phyloP scores from a whole-genome alignment of 495 filamentous ascomycete genomes.

The Hypoxylon fragiforme region DNA sequence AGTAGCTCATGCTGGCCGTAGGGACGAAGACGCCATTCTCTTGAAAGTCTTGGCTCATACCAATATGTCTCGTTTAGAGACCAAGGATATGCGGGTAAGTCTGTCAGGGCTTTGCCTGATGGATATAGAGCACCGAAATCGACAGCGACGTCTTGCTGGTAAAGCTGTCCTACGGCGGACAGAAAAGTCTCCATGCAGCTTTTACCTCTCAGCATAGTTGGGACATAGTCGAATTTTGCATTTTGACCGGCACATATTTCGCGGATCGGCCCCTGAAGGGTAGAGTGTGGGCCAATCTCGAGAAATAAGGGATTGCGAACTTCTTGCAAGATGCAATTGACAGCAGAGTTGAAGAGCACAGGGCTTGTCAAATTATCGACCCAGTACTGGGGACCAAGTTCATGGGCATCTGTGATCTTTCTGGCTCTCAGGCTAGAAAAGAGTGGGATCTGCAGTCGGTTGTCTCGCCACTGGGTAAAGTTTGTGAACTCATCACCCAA shows the following conservation, averaged over 20 bases:
- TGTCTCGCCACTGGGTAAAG: not conserved
- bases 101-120: constrained; percentile 34
- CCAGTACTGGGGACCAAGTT: constrained; percentile 30
- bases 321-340: constrained; percentile 1
- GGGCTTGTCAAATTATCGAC: constrained; percentile 27
- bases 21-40: constrained; percentile 48
- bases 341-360: constrained; percentile 35
- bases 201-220: constrained; percentile 34
- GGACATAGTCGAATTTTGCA: constrained; percentile 29
- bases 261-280: constrained; percentile 40
- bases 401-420: not conserved
- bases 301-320: constrained; percentile 26
- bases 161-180: constrained; percentile 32
- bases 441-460: constrained; percentile 4
- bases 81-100: constrained; percentile 56
- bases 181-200: constrained; percentile 30
- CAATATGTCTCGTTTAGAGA: constrained; percentile 45
- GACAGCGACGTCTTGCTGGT: constrained; percentile 18
- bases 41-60: constrained; percentile 48
- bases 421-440: constrained; percentile 28
- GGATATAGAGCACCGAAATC: constrained; percentile 19
- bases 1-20: constrained; percentile 53
- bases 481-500: not conserved
- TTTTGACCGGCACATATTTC: constrained; percentile 25
- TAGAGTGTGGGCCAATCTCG: constrained; percentile 49